A percentile compares a stretch with the other conserved stretches of the same genome.
Conservation (phyloP, 2,329 filamentous ascomycete species). For the Penicillium sp. region DNA sequence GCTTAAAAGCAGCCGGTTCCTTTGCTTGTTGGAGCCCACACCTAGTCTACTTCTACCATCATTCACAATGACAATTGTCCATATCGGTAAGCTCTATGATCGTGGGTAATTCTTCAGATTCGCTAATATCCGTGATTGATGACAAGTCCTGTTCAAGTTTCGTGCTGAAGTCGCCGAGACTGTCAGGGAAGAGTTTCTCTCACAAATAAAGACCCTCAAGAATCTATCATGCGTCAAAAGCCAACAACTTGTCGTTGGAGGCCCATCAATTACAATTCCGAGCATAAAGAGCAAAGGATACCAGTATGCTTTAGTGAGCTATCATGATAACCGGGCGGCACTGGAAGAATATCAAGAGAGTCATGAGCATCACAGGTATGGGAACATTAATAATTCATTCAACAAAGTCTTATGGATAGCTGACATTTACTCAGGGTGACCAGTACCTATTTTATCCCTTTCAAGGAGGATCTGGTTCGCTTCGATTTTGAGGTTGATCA, state of each 20-base stretch:
- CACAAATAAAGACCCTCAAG: constrained; percentile 51
- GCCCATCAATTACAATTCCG: constrained; percentile 53
- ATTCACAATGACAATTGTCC: constrained; percentile 25
- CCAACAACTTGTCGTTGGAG: constrained; percentile 51
- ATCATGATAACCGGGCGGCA: constrained; percentile 47
- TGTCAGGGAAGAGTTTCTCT: constrained; percentile 48
- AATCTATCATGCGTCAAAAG: constrained; percentile 49
- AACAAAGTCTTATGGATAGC: not conserved
- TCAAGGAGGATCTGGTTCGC: constrained; percentile 52
- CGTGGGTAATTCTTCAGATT: no score
- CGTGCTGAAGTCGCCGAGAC: constrained; percentile 40
- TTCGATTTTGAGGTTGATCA: constrained; percentile 53
- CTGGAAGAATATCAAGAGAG: constrained; percentile 54
- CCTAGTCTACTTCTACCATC: not conserved
- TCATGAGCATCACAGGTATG: constrained; percentile 51
- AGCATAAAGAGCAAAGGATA: constrained; percentile 55
- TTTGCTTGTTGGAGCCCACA: not conserved
- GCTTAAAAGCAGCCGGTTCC: not conserved
- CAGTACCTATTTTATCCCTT: constrained; percentile 52
- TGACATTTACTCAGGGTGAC: constrained; percentile 45
- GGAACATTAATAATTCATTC: not conserved
- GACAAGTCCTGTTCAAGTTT: constrained; percentile 53
- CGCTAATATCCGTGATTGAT: not conserved
- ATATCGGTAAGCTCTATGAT: constrained; percentile 20
- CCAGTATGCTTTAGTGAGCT: constrained; percentile 53